These are phyloP conservation scores for Cercospora beticola DNA, from an alignment of 2,329 filamentous ascomycete species.

Conservation along the genomic window DNA sequence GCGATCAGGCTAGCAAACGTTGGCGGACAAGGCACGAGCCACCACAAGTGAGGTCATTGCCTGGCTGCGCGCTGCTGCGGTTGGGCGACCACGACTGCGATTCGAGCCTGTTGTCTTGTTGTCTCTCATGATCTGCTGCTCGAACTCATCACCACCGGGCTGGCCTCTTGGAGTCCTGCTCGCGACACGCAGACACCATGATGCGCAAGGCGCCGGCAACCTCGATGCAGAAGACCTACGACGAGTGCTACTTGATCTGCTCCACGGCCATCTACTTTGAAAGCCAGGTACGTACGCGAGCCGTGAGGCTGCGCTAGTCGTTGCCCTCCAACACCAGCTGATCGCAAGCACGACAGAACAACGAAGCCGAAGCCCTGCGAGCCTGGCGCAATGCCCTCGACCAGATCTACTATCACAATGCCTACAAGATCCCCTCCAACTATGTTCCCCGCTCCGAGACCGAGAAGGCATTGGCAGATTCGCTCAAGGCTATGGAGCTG, in stretches of 20 bases:
- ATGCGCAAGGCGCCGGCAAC: slow-evolving; percentile 59
- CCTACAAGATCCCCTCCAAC: slow-evolving; percentile 67
- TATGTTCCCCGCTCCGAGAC: slow-evolving; percentile 75
- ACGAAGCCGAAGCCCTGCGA: slow-evolving; percentile 84
- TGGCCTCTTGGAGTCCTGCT: neutral
- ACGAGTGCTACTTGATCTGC: slow-evolving; percentile 91
- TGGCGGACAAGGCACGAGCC: slow-evolving; percentile 5
- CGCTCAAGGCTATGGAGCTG: slow-evolving; percentile 76
- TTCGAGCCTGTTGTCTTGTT: neutral
- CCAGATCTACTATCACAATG: slow-evolving; percentile 82
- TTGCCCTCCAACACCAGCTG: neutral
- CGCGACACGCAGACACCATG: slow-evolving; percentile 24
- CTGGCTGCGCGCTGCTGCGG: slow-evolving; percentile 5
- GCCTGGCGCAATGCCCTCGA: slow-evolving; percentile 88
- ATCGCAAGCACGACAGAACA: slow-evolving; percentile 64
- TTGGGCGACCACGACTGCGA: slow-evolving; percentile 3
- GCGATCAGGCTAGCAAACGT: neutral
- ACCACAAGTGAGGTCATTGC: neutral
- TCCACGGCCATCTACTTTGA: slow-evolving; percentile 97
- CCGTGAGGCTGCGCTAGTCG: slow-evolving; percentile 2
- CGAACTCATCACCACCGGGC: neutral
- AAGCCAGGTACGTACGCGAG: slow-evolving; percentile 63
- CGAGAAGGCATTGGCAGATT: slow-evolving; percentile 78
- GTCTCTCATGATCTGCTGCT: neutral
- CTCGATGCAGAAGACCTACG: slow-evolving; percentile 93